phyloP scores from a whole-genome alignment of 1,284 basidiomycete species.

The Naganishia albida region DNA sequence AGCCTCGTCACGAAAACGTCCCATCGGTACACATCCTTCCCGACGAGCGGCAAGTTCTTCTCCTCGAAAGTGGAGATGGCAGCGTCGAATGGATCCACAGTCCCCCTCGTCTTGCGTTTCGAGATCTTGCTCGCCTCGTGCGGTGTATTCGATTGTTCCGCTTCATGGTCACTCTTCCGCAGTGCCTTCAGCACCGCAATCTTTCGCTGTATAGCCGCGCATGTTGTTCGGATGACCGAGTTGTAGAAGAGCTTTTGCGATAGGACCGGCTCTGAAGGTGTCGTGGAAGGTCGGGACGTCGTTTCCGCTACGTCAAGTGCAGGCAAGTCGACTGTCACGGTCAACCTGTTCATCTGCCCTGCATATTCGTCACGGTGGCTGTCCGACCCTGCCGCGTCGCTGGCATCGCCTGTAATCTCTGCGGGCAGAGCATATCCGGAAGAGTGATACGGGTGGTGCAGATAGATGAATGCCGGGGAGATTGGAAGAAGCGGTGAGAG shows the following conservation, averaged over 20 bases:
- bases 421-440: constrained; percentile 38
- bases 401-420: neutral
- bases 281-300: neutral
- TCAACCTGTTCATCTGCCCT: neutral
- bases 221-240: constrained; percentile 4
- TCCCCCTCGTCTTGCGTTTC: neutral
- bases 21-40: constrained; percentile 21
- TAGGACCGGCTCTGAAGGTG: neutral
- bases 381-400: neutral
- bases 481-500: constrained; percentile 58
- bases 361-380: neutral
- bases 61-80: constrained; percentile 6
- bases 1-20: constrained; percentile 13
- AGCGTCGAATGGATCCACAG: constrained; percentile 2
- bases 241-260: constrained; percentile 27
- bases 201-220: neutral
- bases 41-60: neutral
- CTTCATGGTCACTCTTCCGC: neutral
- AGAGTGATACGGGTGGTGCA: constrained; percentile 64
- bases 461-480: constrained; percentile 68
- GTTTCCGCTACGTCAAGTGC: neutral
- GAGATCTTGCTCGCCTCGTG: neutral
- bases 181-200: neutral
- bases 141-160: neutral
- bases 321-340: neutral